phyloP scores from a whole-genome alignment of 306 rosid species.

The Senna tora region DNA sequence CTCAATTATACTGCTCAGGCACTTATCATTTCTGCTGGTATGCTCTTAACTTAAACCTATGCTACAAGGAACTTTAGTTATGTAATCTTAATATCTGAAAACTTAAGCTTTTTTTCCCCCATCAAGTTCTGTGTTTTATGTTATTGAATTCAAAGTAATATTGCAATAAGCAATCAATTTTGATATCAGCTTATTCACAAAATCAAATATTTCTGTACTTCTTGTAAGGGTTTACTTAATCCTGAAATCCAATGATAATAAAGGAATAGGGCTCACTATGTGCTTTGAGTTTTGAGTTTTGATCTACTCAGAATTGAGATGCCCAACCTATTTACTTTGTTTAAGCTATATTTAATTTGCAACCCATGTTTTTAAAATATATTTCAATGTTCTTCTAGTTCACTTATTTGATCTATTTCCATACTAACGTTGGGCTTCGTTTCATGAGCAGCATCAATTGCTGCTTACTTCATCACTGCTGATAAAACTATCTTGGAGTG shows the following conservation, averaged over 20 bases:
- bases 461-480: constrained; percentile 77
- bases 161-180: constrained; percentile 12
- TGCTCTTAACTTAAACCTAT: constrained; percentile 1
- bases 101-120: constrained; percentile 19
- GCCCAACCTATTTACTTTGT: neutral
- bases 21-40: constrained; percentile 90
- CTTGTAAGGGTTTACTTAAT: constrained; percentile 25
- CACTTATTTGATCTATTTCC: neutral
- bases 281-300: no score
- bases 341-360: no score
- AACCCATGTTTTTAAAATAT: no score
- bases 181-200: neutral
- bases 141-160: constrained; percentile 3
- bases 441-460: constrained; percentile 76
- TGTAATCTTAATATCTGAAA: neutral
- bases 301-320: constrained; percentile 7
- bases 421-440: constrained; percentile 24
- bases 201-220: constrained; percentile 17
- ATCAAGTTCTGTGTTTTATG: constrained; percentile 1
- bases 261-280: constrained; percentile 8
- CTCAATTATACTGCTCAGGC: constrained; percentile 94
- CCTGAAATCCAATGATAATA: neutral
- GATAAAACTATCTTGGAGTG: constrained; percentile 87
- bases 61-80: constrained; percentile 3
- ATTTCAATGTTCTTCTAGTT: no score